Percentiles rank a stretch among this genome's conserved stretches.
phyloP scores from a whole-genome alignment of 1,139 yeast genomes.

The Pichia sp. region DNA sequence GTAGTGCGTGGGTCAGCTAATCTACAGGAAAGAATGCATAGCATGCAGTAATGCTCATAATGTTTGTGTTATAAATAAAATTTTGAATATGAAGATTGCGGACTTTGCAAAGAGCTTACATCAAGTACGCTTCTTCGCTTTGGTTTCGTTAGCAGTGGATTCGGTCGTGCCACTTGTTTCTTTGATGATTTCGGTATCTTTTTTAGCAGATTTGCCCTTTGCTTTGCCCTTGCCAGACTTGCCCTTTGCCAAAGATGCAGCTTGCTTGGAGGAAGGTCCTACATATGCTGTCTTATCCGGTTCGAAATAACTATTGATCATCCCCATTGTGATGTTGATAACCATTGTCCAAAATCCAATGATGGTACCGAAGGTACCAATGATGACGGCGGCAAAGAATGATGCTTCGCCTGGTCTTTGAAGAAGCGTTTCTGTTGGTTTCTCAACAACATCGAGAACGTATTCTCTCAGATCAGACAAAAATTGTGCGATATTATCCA shows the following conservation, averaged over 20 bases:
- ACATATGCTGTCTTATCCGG: slow-evolving; percentile 10
- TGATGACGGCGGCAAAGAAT: slow-evolving; percentile 37
- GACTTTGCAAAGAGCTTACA: no score
- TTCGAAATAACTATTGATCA: slow-evolving; percentile 11
- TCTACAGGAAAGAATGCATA: not conserved
- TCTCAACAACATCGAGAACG: slow-evolving; percentile 32
- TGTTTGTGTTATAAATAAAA: not conserved
- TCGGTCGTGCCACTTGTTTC: slow-evolving; percentile 22
- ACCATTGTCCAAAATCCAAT: slow-evolving; percentile 37
- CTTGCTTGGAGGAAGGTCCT: slow-evolving; percentile 3
- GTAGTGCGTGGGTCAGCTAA: slow-evolving; percentile 26
- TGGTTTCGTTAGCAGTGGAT: slow-evolving; percentile 27
- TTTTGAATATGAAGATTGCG: no score
- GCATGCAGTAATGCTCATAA: not conserved
- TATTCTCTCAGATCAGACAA: slow-evolving; percentile 20
- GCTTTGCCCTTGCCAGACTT: slow-evolving; percentile 2
- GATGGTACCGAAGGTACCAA: slow-evolving; percentile 34
- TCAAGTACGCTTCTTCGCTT: slow-evolving; percentile 26
- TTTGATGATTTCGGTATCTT: slow-evolving; percentile 12
- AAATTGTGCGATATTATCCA: slow-evolving; percentile 18
- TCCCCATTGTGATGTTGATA: slow-evolving; percentile 24
- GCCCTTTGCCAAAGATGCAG: slow-evolving; percentile 3
- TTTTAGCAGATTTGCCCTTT: not conserved
- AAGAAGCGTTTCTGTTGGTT: slow-evolving; percentile 38
- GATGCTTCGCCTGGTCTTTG: slow-evolving; percentile 44